Conservation (phyloP, 108 stramenopile genomes). For the Chaetoceros tenuissimus region DNA sequence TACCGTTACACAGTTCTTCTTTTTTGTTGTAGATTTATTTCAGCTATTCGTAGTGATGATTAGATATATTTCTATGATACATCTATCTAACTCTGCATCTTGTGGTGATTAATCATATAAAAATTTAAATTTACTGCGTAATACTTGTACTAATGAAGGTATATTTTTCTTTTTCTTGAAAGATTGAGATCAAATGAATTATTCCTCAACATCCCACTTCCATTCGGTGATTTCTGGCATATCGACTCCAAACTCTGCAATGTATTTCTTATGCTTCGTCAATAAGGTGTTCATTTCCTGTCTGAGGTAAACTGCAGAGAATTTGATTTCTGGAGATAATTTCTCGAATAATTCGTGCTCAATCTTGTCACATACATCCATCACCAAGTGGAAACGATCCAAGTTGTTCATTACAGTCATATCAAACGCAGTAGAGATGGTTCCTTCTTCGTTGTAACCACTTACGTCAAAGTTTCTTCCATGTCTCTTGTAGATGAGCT, state of each 20-base stretch:
- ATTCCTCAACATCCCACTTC: slow-evolving; percentile 7
- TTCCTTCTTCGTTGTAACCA: slow-evolving; percentile 22
- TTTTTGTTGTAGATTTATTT: no score
- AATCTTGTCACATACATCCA: slow-evolving; percentile 15
- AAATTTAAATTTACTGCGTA: no score
- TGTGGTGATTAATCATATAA: no score
- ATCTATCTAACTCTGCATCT: no score
- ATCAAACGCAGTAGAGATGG: slow-evolving; percentile 20
- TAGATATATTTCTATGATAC: no score
- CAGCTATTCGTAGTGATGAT: no score
- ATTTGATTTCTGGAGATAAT: not conserved
- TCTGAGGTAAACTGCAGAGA: slow-evolving; percentile 10
- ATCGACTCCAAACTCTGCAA: slow-evolving; percentile 6
- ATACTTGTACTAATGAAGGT: no score
- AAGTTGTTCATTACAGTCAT: slow-evolving; percentile 18
- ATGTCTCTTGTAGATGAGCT: slow-evolving; percentile 8
- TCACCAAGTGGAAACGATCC: slow-evolving; percentile 23
- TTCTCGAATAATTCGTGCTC: slow-evolving; percentile 6
- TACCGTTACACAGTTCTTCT: no score
- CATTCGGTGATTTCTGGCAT: slow-evolving; percentile 11
- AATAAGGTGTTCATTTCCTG: slow-evolving; percentile 16
- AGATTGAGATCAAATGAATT: not conserved
- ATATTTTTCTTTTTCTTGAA: no score
- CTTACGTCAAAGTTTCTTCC: slow-evolving; percentile 9
- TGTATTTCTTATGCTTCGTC: slow-evolving; percentile 10